Percentiles rank a stretch among this genome's conserved stretches.
Evolutionary conservation across 139 green algal genomes (phyloP).

Genomic region (Chlorella sp.): DNA sequence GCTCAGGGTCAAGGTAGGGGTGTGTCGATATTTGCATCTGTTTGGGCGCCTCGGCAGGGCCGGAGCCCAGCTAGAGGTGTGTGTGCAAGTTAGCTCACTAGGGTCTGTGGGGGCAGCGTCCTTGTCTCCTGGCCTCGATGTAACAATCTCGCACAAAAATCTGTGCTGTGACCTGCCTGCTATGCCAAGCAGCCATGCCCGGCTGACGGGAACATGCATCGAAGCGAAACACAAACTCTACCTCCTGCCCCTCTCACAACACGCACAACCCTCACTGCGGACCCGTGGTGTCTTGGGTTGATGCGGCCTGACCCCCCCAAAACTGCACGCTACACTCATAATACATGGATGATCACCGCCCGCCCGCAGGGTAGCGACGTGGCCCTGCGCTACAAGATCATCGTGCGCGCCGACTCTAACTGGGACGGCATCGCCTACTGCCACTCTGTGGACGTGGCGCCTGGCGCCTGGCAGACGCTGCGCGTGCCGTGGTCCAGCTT

Average conservation of each 20-base stretch:
- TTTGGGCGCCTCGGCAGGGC: not conserved
- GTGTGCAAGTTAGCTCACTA: not conserved
- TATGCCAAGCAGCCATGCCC: no score
- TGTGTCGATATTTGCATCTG: not conserved
- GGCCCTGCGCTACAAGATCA: slow-evolving; percentile 87
- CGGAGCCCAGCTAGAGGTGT: not conserved
- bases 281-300: no score
- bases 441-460: slow-evolving; percentile 68
- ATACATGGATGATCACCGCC: no score
- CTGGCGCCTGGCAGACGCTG: slow-evolving; percentile 65
- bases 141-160: no score
- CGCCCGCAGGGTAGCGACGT: slow-evolving; percentile 15
- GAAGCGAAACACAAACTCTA: no score
- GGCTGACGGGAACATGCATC: no score
- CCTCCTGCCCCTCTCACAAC: no score
- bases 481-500: slow-evolving; percentile 78
- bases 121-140: no score
- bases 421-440: slow-evolving; percentile 88
- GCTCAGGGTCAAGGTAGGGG: slow-evolving; percentile 46
- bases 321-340: no score
- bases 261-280: no score
- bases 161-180: no score
- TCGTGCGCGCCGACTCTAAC: slow-evolving; percentile 61
- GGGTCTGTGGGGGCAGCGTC: not conserved
- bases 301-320: no score